These are phyloP conservation scores for Carnegiea gigantea DNA, from an alignment of 179 eudicot species.

Conservation along the genomic window DNA sequence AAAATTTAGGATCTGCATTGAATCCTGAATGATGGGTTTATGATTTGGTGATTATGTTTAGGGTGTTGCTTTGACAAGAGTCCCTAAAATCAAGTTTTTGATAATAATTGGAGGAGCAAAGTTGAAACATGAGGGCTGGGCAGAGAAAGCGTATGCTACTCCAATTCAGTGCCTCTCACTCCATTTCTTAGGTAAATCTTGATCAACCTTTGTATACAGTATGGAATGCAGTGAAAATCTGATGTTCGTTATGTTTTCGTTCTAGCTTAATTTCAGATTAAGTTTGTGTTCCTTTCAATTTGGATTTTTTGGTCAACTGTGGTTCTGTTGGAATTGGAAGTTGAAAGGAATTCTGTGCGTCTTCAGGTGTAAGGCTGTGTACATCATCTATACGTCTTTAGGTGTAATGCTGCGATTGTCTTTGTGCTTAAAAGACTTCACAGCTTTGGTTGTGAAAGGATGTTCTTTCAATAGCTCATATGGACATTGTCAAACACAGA, in stretches of 20 bases:
- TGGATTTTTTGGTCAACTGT: neutral
- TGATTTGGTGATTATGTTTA: conserved; percentile 19
- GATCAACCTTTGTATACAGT: neutral
- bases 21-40: conserved; percentile 1
- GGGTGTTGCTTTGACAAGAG: conserved; percentile 82
- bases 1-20: neutral
- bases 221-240: neutral
- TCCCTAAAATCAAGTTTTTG: conserved; percentile 60
- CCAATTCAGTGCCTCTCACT: conserved; percentile 62
- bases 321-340: neutral
- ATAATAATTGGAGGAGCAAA: conserved; percentile 83
- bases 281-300: neutral
- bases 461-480: no score
- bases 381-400: neutral
- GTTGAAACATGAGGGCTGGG: conserved; percentile 40
- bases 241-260: neutral
- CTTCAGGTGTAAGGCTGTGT: neutral
- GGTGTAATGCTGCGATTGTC: no score
- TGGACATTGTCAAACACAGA: no score
- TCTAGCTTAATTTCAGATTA: neutral
- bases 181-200: conserved; percentile 77
- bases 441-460: no score
- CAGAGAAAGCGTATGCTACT: conserved; percentile 60
- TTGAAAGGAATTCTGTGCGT: neutral
- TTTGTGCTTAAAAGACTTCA: no score